A percentile compares a stretch with the other conserved stretches of the same genome.
Evolutionary conservation across 2,329 filamentous ascomycete species (phyloP).

Genomic region (Cordyceps tenuipes): DNA sequence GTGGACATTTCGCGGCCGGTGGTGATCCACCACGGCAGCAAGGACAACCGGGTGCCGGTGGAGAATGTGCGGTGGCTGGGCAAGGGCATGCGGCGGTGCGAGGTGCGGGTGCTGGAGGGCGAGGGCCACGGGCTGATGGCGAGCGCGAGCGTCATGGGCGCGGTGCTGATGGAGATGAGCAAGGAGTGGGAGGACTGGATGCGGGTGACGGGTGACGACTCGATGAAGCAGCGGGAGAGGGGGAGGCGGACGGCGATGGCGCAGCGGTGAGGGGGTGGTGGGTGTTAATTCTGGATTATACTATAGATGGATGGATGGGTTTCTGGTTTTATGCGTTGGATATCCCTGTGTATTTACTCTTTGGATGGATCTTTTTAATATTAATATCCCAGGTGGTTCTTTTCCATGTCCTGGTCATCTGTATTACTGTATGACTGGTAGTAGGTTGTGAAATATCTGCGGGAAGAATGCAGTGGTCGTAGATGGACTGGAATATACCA

Average conservation of each 20-base stretch:
- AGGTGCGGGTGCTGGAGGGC: slow-evolving; percentile 80
- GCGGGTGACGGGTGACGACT: slow-evolving; percentile 43
- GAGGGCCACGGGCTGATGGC: slow-evolving; percentile 97
- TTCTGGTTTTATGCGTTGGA: background rate
- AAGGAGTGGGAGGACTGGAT: slow-evolving; percentile 90
- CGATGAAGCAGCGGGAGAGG: slow-evolving; percentile 13
- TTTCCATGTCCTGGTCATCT: background rate
- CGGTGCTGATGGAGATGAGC: slow-evolving; percentile 88
- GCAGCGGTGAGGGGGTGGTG: background rate
- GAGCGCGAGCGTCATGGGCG: slow-evolving; percentile 84
- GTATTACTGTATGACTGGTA: background rate
- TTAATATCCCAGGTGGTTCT: background rate
- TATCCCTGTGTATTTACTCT: background rate
- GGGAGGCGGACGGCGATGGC: background rate
- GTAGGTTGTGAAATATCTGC: background rate
- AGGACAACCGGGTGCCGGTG: slow-evolving; percentile 84
- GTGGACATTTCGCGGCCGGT: slow-evolving; percentile 89
- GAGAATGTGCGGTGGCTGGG: slow-evolving; percentile 95
- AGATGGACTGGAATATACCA: too few species aligned
- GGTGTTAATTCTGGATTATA: background rate
- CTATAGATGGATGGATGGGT: too few species aligned
- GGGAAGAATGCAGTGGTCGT: background rate
- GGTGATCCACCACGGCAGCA: slow-evolving; percentile 87
- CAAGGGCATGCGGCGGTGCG: slow-evolving; percentile 86
- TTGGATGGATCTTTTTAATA: background rate